These are phyloP conservation scores for Cordyceps pruinosa DNA, from an alignment of 2,329 filamentous ascomycete species.

Conservation along the genomic window DNA sequence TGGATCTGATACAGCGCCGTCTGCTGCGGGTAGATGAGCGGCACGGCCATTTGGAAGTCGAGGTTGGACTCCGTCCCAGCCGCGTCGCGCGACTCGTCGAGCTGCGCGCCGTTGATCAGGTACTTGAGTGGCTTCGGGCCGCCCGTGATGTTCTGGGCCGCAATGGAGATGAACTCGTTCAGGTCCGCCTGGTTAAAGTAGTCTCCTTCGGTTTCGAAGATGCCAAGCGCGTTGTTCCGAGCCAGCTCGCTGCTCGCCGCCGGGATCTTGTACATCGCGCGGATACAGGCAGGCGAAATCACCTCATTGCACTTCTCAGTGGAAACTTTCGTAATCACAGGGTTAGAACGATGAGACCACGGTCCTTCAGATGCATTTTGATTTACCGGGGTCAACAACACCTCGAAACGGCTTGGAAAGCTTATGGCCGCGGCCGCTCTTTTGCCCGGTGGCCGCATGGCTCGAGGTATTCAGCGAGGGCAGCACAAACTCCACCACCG, in stretches of 20 bases:
- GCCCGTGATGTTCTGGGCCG: conserved; percentile 19
- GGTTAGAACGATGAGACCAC: background rate
- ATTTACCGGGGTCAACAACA: background rate
- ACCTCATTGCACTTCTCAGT: conserved; percentile 37
- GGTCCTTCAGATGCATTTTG: background rate
- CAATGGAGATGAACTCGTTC: conserved; percentile 33
- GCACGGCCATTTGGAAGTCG: conserved; percentile 41
- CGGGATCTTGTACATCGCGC: conserved; percentile 37
- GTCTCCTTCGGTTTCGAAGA: conserved; percentile 33
- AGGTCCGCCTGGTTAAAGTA: conserved; percentile 35
- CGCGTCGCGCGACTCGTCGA: conserved; percentile 4
- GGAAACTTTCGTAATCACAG: background rate
- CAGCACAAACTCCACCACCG: conserved; percentile 34
- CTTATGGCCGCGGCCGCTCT: background rate
- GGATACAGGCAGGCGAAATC: conserved; percentile 49
- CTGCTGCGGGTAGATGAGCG: conserved; percentile 46
- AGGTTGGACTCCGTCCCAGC: conserved; percentile 37
- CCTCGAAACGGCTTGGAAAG: background rate
- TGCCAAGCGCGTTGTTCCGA: conserved; percentile 31
- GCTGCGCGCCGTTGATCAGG: conserved; percentile 29
- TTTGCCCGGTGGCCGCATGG: background rate
- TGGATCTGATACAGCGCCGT: conserved; percentile 17
- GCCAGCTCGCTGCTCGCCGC: background rate
- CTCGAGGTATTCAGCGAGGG: conserved; percentile 15
- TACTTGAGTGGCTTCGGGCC: conserved; percentile 21